These are phyloP conservation scores for Graphilbum ipis-grandicollis DNA, from an alignment of 2,329 filamentous ascomycete species.

Conservation along the genomic window DNA sequence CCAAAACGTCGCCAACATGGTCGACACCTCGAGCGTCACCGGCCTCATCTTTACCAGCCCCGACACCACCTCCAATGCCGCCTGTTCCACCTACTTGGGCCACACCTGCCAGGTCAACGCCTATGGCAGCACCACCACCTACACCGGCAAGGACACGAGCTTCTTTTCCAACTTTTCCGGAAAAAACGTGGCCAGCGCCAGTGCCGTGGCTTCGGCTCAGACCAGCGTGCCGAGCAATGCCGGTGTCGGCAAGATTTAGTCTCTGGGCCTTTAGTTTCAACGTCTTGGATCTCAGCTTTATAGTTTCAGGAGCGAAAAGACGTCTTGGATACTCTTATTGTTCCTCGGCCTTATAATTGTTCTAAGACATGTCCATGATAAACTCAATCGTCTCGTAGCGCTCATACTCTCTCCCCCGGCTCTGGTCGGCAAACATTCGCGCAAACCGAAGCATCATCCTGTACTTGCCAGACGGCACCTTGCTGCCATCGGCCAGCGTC, in stretches of 20 bases:
- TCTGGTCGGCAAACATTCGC: slow-evolving; percentile 30
- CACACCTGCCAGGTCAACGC: neutral
- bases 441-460: slow-evolving; percentile 30
- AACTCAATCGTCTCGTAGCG: slow-evolving; percentile 1
- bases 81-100: neutral
- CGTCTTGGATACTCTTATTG: no score
- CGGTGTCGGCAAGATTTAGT: no score
- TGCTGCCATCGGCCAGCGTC: slow-evolving; percentile 25
- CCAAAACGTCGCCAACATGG: slow-evolving; percentile 1
- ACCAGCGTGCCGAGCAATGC: no score
- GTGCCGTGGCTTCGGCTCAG: no score
- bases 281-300: no score
- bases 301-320: no score
- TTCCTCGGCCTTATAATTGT: no score
- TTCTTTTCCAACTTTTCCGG: neutral
- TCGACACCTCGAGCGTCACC: neutral
- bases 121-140: neutral
- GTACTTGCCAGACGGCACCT: slow-evolving; percentile 30
- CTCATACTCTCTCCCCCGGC: slow-evolving; percentile 28
- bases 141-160: neutral
- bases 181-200: neutral
- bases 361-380: no score
- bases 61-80: neutral
- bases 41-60: slow-evolving; percentile 1
- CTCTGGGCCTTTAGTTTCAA: no score